These are phyloP conservation scores for Linum tenue DNA, from an alignment of 345 rosid species.

Conservation along the genomic window DNA sequence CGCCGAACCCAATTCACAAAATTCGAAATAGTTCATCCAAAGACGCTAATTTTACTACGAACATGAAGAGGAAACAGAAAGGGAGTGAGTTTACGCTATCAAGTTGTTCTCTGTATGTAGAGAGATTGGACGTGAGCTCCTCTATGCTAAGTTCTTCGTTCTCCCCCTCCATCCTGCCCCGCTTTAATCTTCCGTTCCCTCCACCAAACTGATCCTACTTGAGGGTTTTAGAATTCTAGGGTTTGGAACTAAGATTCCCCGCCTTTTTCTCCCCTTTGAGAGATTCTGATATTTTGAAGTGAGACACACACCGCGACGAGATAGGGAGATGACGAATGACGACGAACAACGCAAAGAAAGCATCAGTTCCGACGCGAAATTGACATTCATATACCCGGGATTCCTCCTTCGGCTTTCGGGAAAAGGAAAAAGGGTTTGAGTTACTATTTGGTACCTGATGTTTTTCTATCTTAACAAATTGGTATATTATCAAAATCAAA, in stretches of 20 bases:
- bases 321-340: too few species aligned
- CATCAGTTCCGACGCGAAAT: too few species aligned
- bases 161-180: constrained; percentile 48
- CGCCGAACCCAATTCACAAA: constrained; percentile 4
- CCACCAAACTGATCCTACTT: neutral
- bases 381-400: too few species aligned
- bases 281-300: neutral
- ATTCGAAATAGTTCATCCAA: neutral
- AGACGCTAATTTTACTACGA: neutral
- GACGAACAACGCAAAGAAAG: too few species aligned
- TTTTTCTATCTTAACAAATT: too few species aligned
- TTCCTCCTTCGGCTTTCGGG: too few species aligned
- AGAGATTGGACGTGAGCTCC: constrained; percentile 75
- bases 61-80: constrained; percentile 4
- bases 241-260: neutral
- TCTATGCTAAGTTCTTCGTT: constrained; percentile 60
- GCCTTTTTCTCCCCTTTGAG: neutral
- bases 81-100: constrained; percentile 40
- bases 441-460: too few species aligned
- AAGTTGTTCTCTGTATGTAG: constrained; percentile 82
- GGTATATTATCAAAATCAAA: too few species aligned
- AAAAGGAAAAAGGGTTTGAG: too few species aligned
- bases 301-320: neutral
- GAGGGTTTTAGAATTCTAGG: neutral
- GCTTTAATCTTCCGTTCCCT: neutral